Evolutionary conservation across 1,284 basidiomycete species (phyloP).

Genomic region (Pascua sp.): DNA sequence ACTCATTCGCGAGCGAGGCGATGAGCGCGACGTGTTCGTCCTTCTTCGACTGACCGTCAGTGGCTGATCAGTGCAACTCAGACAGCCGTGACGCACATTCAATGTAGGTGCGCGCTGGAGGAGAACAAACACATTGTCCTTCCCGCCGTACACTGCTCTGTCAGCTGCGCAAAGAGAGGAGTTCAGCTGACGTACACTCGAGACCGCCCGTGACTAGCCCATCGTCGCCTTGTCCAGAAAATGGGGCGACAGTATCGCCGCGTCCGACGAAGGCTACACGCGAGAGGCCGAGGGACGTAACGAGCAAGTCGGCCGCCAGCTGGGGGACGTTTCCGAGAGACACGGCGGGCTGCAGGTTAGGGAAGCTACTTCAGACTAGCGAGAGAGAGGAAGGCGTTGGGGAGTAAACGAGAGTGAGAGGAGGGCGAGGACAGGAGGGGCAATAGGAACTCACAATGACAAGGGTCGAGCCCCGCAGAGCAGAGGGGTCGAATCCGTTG

Average conservation of each 20-base stretch:
- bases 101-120: conserved; percentile 67
- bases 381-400: conserved; percentile 73
- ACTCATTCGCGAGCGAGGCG: conserved; percentile 56
- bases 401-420: conserved; percentile 81
- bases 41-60: conserved; percentile 58
- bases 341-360: conserved; percentile 67
- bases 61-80: conserved; percentile 1
- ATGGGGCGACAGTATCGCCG: conserved; percentile 62
- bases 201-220: conserved; percentile 65
- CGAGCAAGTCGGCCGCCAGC: conserved; percentile 67
- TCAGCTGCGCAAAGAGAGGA: neutral
- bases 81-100: conserved; percentile 54
- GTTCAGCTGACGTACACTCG: conserved; percentile 57
- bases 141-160: conserved; percentile 10
- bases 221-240: conserved; percentile 63
- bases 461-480: conserved; percentile 10
- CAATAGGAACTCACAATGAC: conserved; percentile 14
- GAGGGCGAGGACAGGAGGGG: conserved; percentile 44
- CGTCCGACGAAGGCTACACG: conserved; percentile 60
- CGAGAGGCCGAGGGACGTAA: conserved; percentile 60
- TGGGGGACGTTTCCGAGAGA: conserved; percentile 75
- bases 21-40: conserved; percentile 62
- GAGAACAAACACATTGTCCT: conserved; percentile 11
- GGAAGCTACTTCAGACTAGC: conserved; percentile 60
- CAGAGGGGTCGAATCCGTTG: conserved; percentile 7